Conservation (phyloP, 805 yeast species). For the Starmerella floris region DNA sequence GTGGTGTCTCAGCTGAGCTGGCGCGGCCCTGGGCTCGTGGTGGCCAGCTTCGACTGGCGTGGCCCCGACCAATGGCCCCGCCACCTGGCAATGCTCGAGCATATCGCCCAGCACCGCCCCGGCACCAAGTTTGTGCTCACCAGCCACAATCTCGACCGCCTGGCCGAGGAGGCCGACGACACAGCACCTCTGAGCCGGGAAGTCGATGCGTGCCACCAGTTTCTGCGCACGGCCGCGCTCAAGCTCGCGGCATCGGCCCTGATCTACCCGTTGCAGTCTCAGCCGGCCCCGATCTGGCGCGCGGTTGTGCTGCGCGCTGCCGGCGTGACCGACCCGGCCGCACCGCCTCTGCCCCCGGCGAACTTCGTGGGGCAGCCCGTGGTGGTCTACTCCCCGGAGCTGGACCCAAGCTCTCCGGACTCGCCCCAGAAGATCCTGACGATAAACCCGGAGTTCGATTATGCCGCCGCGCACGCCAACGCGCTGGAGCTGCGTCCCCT, state of each 20-base stretch:
- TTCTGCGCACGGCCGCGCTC: slow-evolving; percentile 11
- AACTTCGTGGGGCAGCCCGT: slow-evolving; percentile 1
- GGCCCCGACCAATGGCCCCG: slow-evolving; percentile 2
- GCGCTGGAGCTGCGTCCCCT: slow-evolving; percentile 1
- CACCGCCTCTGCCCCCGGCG: background rate
- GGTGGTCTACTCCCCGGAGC: background rate
- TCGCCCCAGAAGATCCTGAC: slow-evolving; percentile 15
- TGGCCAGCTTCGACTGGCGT: slow-evolving; percentile 7
- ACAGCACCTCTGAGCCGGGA: slow-evolving; percentile 4
- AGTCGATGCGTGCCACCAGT: slow-evolving; percentile 14
- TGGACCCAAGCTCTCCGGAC: no score
- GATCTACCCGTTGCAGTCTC: slow-evolving; percentile 1
- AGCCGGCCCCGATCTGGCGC: background rate
- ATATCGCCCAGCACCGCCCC: background rate
- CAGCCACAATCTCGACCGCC: background rate
- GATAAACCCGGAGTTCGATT: slow-evolving; percentile 14
- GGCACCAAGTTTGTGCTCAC: slow-evolving; percentile 2
- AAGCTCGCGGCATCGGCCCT: slow-evolving; percentile 2
- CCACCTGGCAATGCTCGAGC: background rate
- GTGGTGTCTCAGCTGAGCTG: background rate
- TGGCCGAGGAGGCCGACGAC: background rate
- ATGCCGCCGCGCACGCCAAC: slow-evolving; percentile 4
- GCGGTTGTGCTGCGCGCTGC: background rate
- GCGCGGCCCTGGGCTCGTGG: background rate
- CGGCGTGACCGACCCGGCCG: background rate